Evolutionary conservation across 2,329 filamentous ascomycete genomes (phyloP), one percentile per base, ranked within the genome.

Genomic region (Pochonia chlamydosporia): DNA sequence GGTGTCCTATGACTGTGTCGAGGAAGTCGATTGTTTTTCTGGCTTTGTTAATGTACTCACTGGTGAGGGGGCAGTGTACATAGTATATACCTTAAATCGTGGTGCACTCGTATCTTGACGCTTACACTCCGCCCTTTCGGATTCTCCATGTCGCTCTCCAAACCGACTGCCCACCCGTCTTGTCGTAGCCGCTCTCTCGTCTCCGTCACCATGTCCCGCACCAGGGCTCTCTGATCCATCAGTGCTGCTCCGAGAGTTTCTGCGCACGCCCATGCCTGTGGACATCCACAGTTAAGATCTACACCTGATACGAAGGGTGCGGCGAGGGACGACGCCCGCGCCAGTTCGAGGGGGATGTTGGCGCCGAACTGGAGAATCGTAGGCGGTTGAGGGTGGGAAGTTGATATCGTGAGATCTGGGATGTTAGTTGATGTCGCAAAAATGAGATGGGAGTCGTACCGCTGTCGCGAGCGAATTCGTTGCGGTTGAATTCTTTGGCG

Each of bases 271-370:
- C 84, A 87, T 5, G 78, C 78, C 63, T 88, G 84, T 7, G 84
- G 84, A 57, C 84, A 88, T 10, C 84, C 84, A 62, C 84, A 88
- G 66, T 87, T 87, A 35, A 87, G 70, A 56, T 87, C 82, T 3
- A 87, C 75, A 52, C 84, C 84, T 56, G 75, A 76, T 44, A 79
- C 77, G 59, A 70, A 79, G 2, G 83, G 82, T 0, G 74, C 77
- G 3, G 81, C 79, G 41, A 87, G 73, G 20, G 75, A 71, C 0
- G 82, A 75, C 10, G 84, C 82, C 25, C 82, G 74, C 13, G 79
- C 72, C 39, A 87, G 71, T 59, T 88, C 84, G 3, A 71, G 57
- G 6, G 82, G 74, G 4, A 71, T 73, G 55, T 79, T 84, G 52
- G 79, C 74, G 40, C 83, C 84, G 57, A 87, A 86, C 59, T 87